phyloP scores from a whole-genome alignment of 306 rosid genomes.

The Citrullus colocynthis region DNA sequence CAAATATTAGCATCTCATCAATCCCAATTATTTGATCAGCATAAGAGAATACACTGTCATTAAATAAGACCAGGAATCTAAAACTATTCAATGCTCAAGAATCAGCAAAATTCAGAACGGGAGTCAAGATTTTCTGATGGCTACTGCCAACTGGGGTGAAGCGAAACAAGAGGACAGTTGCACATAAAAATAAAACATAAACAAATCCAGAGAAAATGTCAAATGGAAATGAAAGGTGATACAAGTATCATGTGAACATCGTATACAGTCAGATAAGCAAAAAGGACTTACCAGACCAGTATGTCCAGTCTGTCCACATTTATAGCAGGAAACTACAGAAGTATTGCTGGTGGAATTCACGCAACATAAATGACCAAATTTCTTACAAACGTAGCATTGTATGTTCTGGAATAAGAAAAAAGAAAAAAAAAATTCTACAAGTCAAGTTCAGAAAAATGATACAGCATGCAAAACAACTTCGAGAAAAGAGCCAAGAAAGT shows the following conservation, averaged over 20 bases:
- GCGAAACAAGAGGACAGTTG: not conserved
- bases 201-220: not conserved
- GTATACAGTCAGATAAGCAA: not conserved
- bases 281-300: slow-evolving; percentile 69
- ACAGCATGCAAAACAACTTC: not conserved
- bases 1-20: not conserved
- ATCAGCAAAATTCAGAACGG: not conserved
- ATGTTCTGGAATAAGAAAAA: slow-evolving; percentile 36
- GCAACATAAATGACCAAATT: slow-evolving; percentile 81
- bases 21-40: not conserved
- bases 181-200: not conserved
- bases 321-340: slow-evolving; percentile 63
- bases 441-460: slow-evolving; percentile 5
- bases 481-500: slow-evolving; percentile 2
- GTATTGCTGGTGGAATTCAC: slow-evolving; percentile 20
- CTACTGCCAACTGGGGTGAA: not conserved
- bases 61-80: not conserved
- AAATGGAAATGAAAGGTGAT: not conserved
- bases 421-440: not conserved
- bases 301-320: slow-evolving; percentile 78
- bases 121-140: not conserved
- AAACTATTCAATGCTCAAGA: not conserved
- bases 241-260: not conserved
- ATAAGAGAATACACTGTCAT: not conserved
- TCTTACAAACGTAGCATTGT: slow-evolving; percentile 68